Evolutionary conservation across 2,329 filamentous ascomycete species (phyloP).

Genomic region (Exophiala bonariae): DNA sequence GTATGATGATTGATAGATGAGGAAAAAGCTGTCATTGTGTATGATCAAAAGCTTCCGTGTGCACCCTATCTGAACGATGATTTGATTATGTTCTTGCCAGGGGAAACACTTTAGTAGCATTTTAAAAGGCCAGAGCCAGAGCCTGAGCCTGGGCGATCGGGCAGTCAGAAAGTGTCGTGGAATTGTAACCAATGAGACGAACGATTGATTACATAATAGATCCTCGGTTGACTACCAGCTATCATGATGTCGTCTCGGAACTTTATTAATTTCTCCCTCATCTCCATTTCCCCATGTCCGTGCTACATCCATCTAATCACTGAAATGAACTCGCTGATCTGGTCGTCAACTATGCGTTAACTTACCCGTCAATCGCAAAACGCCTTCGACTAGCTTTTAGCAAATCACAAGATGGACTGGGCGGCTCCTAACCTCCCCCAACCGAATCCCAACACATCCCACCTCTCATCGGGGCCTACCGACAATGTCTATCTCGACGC

Average conservation of each 20-base stretch:
- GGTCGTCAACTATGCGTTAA: conserved; percentile 7
- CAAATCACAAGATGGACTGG: conserved; percentile 22
- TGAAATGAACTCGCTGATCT: conserved; percentile 3
- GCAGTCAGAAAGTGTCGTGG: conserved; percentile 7
- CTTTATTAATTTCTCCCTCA: conserved; percentile 7
- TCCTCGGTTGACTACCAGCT: conserved; percentile 7
- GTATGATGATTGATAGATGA: too few relatives aligned
- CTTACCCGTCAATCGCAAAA: neutral
- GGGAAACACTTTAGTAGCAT: too few relatives aligned
- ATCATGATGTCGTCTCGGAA: neutral
- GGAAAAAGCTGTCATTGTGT: too few relatives aligned
- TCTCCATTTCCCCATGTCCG: conserved; percentile 11
- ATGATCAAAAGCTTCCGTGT: too few relatives aligned
- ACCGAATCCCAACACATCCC: conserved; percentile 19
- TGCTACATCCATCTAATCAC: too few relatives aligned
- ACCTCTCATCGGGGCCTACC: conserved; percentile 9
- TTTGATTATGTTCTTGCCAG: too few relatives aligned
- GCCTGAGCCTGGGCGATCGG: too few relatives aligned
- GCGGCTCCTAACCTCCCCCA: conserved; percentile 23
- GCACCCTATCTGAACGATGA: too few relatives aligned
- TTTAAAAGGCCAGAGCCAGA: too few relatives aligned
- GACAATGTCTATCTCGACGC: conserved; percentile 40
- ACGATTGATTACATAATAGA: conserved; percentile 13
- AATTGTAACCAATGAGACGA: conserved; percentile 13
- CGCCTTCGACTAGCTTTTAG: neutral